Percentiles rank a stretch among this genome's conserved stretches.
Evolutionary conservation across 2,329 filamentous ascomycete species (phyloP).

Genomic region (Purpureocillium takamizusanense): DNA sequence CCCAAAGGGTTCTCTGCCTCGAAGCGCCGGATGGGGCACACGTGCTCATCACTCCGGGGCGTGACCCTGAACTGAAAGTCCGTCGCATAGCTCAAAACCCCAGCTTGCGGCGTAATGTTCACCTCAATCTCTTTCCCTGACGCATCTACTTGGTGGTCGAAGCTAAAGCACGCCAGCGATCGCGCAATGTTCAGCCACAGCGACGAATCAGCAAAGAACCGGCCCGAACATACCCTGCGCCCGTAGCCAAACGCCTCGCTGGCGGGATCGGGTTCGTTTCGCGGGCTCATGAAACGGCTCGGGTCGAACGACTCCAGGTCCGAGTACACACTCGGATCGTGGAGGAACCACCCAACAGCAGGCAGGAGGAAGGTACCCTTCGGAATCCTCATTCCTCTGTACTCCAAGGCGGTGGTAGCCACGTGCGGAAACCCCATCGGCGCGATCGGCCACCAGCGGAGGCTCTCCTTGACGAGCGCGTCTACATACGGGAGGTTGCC

Average conservation of each 20-base stretch:
- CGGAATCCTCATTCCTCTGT: constrained; percentile 15
- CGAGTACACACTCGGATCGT: constrained; percentile 59
- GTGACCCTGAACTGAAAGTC: too few species aligned
- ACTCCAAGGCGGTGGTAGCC: constrained; percentile 19
- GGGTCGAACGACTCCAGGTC: constrained; percentile 23
- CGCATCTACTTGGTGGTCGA: too few species aligned
- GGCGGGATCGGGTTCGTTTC: constrained; percentile 18
- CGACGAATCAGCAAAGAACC: constrained; percentile 18
- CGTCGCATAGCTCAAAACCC: too few species aligned
- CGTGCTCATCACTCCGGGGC: too few species aligned
- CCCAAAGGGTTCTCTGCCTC: too few species aligned
- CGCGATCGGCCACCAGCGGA: constrained; percentile 20
- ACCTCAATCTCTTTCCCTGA: too few species aligned
- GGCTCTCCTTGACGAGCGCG: constrained; percentile 18
- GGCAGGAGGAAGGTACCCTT: constrained; percentile 15
- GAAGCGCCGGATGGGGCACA: too few species aligned
- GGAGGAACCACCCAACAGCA: constrained; percentile 32
- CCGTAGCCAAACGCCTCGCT: constrained; percentile 24
- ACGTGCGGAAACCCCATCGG: constrained; percentile 28
- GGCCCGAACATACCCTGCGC: constrained; percentile 24
- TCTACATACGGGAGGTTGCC: constrained; percentile 32
- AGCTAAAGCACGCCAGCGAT: too few species aligned
- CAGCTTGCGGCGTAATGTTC: too few species aligned
- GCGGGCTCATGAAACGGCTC: constrained; percentile 18
- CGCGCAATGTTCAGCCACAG: constrained; percentile 27